These are phyloP conservation scores for Calonectria pteridis DNA, from an alignment of 2,329 filamentous ascomycete species.

Conservation along the genomic window DNA sequence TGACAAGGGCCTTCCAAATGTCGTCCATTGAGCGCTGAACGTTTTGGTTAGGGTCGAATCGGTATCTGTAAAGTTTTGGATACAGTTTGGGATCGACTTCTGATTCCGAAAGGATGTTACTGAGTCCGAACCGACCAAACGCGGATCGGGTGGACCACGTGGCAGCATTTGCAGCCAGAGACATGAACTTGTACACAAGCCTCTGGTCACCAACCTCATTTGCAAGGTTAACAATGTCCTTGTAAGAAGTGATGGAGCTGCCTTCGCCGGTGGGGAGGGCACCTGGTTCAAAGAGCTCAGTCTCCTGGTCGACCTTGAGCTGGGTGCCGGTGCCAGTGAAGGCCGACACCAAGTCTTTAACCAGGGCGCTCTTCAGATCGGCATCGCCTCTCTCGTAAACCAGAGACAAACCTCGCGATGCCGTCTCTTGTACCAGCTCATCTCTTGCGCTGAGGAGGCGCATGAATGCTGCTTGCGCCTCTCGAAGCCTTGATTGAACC, in stretches of 20 bases:
- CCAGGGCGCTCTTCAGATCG: slow-evolving; percentile 82
- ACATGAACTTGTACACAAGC: slow-evolving; percentile 99
- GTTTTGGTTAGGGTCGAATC: slow-evolving; percentile 94
- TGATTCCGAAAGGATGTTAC: slow-evolving; percentile 90
- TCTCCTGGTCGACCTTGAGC: slow-evolving; percentile 89
- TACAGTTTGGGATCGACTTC: slow-evolving; percentile 93
- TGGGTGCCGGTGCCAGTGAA: slow-evolving; percentile 84
- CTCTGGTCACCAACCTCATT: slow-evolving; percentile 96
- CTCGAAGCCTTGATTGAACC: slow-evolving; percentile 79
- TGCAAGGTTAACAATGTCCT: slow-evolving; percentile 95
- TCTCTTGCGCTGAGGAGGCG: slow-evolving; percentile 88
- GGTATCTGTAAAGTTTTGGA: slow-evolving; percentile 92
- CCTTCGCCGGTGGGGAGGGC: slow-evolving; percentile 91
- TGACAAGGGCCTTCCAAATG: slow-evolving; percentile 97
- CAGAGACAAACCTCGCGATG: slow-evolving; percentile 88
- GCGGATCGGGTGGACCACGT: slow-evolving; percentile 98
- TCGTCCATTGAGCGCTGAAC: slow-evolving; percentile 97
- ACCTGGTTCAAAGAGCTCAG: slow-evolving; percentile 92
- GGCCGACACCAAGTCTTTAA: slow-evolving; percentile 87
- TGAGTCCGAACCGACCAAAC: slow-evolving; percentile 93
- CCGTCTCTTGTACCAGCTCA: slow-evolving; percentile 95
- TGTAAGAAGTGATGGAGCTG: slow-evolving; percentile 92
- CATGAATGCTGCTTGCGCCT: slow-evolving; percentile 90
- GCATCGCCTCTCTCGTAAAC: slow-evolving; percentile 94
- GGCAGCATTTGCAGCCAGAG: slow-evolving; percentile 92